Evolutionary conservation across 345 rosid species (phyloP).

Genomic region (Salix exigua): DNA sequence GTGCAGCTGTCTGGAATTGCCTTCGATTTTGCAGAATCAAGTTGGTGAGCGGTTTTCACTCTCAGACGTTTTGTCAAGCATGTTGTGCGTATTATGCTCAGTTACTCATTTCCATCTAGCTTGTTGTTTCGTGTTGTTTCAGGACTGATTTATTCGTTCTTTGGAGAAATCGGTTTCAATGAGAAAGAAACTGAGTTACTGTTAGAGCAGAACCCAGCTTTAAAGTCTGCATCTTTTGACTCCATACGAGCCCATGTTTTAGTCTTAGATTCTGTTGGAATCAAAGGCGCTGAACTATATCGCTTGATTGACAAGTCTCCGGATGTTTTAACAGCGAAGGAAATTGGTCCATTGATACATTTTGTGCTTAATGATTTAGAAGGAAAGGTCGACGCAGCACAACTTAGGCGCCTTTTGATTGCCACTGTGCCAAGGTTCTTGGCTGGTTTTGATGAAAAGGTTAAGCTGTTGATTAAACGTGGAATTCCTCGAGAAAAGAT

Average conservation of each 20-base stretch:
- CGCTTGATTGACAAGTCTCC: conserved; percentile 49
- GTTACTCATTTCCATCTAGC: background rate
- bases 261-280: conserved; percentile 48
- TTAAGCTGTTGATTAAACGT: conserved; percentile 40
- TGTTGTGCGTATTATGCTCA: background rate
- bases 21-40: conserved; percentile 7
- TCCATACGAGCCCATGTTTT: conserved; percentile 33
- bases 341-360: conserved; percentile 36
- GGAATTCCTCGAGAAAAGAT: conserved; percentile 54
- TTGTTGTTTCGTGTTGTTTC: conserved; percentile 15
- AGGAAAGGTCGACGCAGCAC: conserved; percentile 45
- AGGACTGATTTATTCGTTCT: conserved; percentile 39
- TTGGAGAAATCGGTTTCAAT: conserved; percentile 38
- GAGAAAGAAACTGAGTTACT: conserved; percentile 40
- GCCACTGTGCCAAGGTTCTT: conserved; percentile 39
- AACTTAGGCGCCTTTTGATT: conserved; percentile 49
- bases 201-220: conserved; percentile 36
- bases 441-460: conserved; percentile 55
- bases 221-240: conserved; percentile 34
- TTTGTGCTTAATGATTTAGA: conserved; percentile 44
- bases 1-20: conserved; percentile 27
- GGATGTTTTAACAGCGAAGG: conserved; percentile 45
- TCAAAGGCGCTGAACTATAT: conserved; percentile 42
- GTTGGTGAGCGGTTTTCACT: conserved; percentile 29
- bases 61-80: conserved; percentile 29